A percentile compares a stretch with the other conserved stretches of the same genome.
phyloP scores from a whole-genome alignment of 805 yeast species.

The Candida maesae region DNA sequence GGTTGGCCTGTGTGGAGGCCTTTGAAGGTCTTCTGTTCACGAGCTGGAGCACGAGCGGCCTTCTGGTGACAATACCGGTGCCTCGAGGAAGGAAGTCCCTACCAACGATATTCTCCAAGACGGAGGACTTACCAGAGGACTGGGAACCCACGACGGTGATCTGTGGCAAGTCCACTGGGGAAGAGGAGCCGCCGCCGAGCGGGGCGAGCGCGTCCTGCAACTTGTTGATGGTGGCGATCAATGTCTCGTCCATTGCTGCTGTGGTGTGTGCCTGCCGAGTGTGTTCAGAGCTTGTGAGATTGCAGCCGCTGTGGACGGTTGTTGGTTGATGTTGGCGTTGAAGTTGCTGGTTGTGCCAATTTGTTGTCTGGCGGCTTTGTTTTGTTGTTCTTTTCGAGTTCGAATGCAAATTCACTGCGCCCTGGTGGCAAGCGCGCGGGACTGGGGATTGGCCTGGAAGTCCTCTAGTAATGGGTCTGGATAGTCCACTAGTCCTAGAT shows the following conservation, averaged over 20 bases:
- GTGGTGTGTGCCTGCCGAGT: not conserved
- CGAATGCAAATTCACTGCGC: too few relatives aligned
- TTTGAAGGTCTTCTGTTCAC: conserved; percentile 58
- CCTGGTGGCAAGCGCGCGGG: too few relatives aligned
- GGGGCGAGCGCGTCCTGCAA: conserved; percentile 87
- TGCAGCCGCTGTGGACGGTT: not conserved
- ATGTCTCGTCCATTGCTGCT: conserved; percentile 61
- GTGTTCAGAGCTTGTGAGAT: not conserved
- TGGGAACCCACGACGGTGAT: conserved; percentile 95
- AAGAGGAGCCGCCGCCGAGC: conserved; percentile 71
- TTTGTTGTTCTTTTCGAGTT: conserved; percentile 8
- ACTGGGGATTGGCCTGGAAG: too few relatives aligned
- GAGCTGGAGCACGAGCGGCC: conserved; percentile 81
- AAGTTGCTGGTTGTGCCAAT: not conserved
- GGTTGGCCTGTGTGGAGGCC: conserved; percentile 20
- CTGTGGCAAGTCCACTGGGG: conserved; percentile 89
- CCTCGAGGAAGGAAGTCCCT: conserved; percentile 90
- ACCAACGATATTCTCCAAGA: conserved; percentile 86
- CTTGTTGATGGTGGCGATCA: conserved; percentile 74
- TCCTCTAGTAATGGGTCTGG: too few relatives aligned
- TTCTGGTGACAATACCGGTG: conserved; percentile 87
- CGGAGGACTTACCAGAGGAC: conserved; percentile 86
- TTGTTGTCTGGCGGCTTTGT: not conserved
- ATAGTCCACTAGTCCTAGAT: too few relatives aligned
- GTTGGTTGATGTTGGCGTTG: not conserved